Evolutionary conservation across 495 filamentous ascomycete genomes (phyloP), one percentile per base, ranked within the genome.

Genomic region (Xylaria palmicola): DNA sequence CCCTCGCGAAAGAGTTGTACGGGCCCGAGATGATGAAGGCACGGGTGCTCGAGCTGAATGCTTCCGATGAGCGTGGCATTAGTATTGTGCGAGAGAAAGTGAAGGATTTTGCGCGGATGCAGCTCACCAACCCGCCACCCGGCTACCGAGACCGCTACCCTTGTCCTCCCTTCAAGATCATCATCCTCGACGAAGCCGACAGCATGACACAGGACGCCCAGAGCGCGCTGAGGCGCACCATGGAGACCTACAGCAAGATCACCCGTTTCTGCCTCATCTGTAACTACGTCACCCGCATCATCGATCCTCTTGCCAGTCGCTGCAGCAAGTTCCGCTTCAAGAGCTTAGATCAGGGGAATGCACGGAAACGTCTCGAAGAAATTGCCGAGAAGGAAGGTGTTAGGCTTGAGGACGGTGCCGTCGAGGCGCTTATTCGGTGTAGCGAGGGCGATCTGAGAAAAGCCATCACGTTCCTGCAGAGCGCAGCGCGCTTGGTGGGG

Each of bases 241-340:
- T 98, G 94, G 94, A 98, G 79, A 94, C 91, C 53, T 98, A 98
- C 74, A 89, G 85, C 74, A 92, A 90, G 70, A 97, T 98, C 70
- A 99, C 94, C 6, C 81, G 94, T 22, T 99, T 99, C 75, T 98
- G 95, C 73, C 80, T 99, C 12, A 92, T 98, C 40, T 99, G 94
- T 77, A 99, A 99, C 76, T 99, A 98, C 67, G 93, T 99, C 32
- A 98, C 94, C 0, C 79, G 94, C 56, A 98, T 99, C 69, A 99
- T 99, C 68, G 94, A 98, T 72, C 94, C 94, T 24, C 78, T 99
- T 22, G 94, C 94, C 1, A 90, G 86, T 71, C 83, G 90, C 51
- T 99, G 94, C 75, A 91, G 87, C 74, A 99, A 99, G 76, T 99
- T 99, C 75, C 83, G 94, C 19, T 99, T 99, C 82, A 99, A 99